Percentiles rank a stretch among this genome's conserved stretches.
phyloP scores from a whole-genome alignment of 1,284 basidiomycete genomes.

The Blastosporella zonata region DNA sequence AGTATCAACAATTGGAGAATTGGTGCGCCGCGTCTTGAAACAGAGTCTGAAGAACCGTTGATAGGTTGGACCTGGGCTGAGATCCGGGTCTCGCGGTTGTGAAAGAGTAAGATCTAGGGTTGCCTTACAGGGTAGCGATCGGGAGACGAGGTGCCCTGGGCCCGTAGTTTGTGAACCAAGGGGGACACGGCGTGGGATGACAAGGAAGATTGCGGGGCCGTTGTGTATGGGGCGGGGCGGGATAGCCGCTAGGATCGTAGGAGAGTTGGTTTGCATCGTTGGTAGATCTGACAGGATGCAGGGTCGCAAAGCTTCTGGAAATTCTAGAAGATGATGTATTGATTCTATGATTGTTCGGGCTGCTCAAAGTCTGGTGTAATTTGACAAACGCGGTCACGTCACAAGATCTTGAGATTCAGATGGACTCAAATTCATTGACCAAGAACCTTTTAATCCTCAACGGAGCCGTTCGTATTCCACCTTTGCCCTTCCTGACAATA shows the following conservation, averaged over 20 bases:
- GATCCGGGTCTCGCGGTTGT: slow-evolving; percentile 16
- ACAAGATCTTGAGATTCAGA: slow-evolving; percentile 26
- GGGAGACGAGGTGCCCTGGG: not conserved
- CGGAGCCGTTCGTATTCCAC: slow-evolving; percentile 19
- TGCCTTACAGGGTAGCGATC: not conserved
- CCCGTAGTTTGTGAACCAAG: not conserved
- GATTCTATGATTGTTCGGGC: slow-evolving; percentile 28
- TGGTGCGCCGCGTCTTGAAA: not conserved
- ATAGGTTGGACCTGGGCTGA: not conserved
- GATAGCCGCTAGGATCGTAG: slow-evolving; percentile 24
- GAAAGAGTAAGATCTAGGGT: not conserved
- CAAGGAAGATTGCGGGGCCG: slow-evolving; percentile 25
- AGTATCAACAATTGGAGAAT: not conserved
- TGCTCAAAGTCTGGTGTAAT: slow-evolving; percentile 15
- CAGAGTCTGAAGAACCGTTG: not conserved
- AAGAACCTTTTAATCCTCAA: slow-evolving; percentile 20
- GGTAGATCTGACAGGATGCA: slow-evolving; percentile 16
- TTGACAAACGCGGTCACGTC: slow-evolving; percentile 28
- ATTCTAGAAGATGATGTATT: slow-evolving; percentile 27
- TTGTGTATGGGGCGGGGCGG: slow-evolving; percentile 18
- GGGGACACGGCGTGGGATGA: slow-evolving; percentile 15
- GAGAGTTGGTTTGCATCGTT: slow-evolving; percentile 16
- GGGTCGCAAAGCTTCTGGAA: slow-evolving; percentile 24
- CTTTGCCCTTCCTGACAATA: slow-evolving; percentile 11
- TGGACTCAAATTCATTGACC: slow-evolving; percentile 16